Conservation (phyloP, 768 basidiomycete species). For the Kwoniella bestiolae region DNA sequence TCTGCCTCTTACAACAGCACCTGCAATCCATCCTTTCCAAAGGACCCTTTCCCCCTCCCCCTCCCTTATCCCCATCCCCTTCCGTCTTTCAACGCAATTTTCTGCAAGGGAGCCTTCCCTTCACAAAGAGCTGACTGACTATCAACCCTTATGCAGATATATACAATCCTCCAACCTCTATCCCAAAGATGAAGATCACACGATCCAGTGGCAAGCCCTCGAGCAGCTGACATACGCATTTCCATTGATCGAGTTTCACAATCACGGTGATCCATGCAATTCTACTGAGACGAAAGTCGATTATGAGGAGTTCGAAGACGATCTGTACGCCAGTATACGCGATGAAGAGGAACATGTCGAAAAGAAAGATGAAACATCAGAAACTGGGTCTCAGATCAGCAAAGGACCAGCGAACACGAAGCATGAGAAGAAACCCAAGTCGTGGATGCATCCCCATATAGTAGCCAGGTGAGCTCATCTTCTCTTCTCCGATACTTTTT, state of each 20-base stretch:
- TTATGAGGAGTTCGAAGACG: constrained; percentile 19
- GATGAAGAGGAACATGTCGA: constrained; percentile 14
- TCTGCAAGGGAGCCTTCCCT: too few species aligned
- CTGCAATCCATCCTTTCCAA: too few species aligned
- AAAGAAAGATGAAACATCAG: neutral
- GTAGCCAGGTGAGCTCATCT: constrained; percentile 15
- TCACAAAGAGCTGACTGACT: too few species aligned
- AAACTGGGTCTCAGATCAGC: neutral
- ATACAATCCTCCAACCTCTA: neutral
- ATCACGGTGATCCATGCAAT: constrained; percentile 14
- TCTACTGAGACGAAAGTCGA: neutral
- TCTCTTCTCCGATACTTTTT: too few species aligned
- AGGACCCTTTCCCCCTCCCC: too few species aligned
- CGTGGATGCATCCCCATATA: constrained; percentile 14
- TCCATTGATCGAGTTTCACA: constrained; percentile 26
- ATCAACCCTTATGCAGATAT: neutral
- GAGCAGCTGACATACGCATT: constrained; percentile 16
- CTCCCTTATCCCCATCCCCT: too few species aligned
- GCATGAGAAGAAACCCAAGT: neutral
- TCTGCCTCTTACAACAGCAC: too few species aligned
- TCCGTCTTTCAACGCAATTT: too few species aligned
- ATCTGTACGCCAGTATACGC: constrained; percentile 16
- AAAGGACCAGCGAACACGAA: neutral
- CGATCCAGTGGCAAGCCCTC: constrained; percentile 13
- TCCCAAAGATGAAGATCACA: neutral